phyloP scores from a whole-genome alignment of 2,329 filamentous ascomycete genomes.

The Rutstroemia sp. region DNA sequence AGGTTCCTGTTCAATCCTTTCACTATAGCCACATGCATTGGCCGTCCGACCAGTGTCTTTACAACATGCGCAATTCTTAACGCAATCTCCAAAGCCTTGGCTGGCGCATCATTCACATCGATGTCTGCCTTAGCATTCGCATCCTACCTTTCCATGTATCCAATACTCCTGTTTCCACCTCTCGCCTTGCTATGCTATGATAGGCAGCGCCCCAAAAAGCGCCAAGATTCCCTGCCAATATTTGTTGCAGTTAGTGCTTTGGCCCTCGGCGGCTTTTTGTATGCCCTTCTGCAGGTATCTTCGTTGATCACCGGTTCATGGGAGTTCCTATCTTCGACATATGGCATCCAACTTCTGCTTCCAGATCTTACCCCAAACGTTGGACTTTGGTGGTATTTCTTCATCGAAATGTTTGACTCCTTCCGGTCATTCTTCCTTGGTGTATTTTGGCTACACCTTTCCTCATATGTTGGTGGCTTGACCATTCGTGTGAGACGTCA shows the following conservation, averaged over 20 bases:
- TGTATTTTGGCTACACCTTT: constrained; percentile 95
- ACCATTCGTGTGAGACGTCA: constrained; percentile 77
- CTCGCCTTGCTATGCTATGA: constrained; percentile 77
- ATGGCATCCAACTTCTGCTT: constrained; percentile 84
- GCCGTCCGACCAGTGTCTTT: constrained; percentile 81
- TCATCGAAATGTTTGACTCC: constrained; percentile 98
- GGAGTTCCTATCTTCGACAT: constrained; percentile 83
- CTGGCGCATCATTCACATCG: constrained; percentile 64
- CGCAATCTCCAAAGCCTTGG: constrained; percentile 72
- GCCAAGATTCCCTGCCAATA: constrained; percentile 30
- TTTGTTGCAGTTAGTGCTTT: constrained; percentile 50
- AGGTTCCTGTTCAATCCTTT: constrained; percentile 95
- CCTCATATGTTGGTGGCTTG: constrained; percentile 80
- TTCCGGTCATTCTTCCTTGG: constrained; percentile 96
- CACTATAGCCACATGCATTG: constrained; percentile 84
- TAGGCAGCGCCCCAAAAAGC: constrained; percentile 31
- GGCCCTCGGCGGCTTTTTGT: constrained; percentile 48
- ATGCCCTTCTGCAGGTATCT: constrained; percentile 62
- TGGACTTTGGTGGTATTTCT: constrained; percentile 99
- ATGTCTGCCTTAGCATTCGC: constrained; percentile 83
- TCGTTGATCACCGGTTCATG: constrained; percentile 71
- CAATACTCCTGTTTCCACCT: constrained; percentile 76
- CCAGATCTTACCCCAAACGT: constrained; percentile 92
- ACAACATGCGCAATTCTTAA: constrained; percentile 82
- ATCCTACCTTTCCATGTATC: constrained; percentile 88